phyloP scores from a whole-genome alignment of 768 basidiomycete genomes.

The Suillus weaverae region DNA sequence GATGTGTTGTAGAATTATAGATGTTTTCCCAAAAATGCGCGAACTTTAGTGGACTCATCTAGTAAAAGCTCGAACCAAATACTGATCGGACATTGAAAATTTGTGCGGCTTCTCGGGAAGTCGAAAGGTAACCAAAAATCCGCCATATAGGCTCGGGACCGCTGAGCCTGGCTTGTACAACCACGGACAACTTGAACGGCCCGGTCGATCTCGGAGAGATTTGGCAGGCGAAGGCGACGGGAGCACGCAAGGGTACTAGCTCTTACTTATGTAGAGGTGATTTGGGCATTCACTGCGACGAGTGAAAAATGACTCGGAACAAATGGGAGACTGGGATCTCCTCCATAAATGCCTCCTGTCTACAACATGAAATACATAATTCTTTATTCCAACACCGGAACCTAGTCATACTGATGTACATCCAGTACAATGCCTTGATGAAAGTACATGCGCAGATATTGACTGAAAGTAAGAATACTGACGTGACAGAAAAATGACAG shows the following conservation, averaged over 20 bases:
- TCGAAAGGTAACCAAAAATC: too few species aligned
- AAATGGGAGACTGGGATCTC: background rate
- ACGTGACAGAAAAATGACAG: slow-evolving; percentile 10
- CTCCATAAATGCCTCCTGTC: slow-evolving; percentile 5
- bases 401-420: slow-evolving; percentile 7
- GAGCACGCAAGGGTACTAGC: background rate
- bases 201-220: too few species aligned
- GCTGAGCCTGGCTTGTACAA: too few species aligned
- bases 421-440: slow-evolving; percentile 6
- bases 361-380: slow-evolving; percentile 8
- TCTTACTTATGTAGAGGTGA: background rate
- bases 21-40: too few species aligned
- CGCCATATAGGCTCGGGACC: too few species aligned
- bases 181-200: too few species aligned
- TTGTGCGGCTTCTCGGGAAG: too few species aligned
- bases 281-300: background rate
- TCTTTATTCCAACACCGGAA: slow-evolving; percentile 3
- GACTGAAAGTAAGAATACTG: slow-evolving; percentile 5
- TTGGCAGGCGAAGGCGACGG: too few species aligned
- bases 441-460: slow-evolving; percentile 6
- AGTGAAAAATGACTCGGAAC: background rate
- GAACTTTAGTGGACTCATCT: too few species aligned
- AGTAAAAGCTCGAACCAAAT: too few species aligned
- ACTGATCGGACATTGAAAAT: too few species aligned
- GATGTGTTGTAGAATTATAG: too few species aligned